phyloP scores from a whole-genome alignment of 2,329 filamentous ascomycete genomes.

The Achaetomium macrosporum region DNA sequence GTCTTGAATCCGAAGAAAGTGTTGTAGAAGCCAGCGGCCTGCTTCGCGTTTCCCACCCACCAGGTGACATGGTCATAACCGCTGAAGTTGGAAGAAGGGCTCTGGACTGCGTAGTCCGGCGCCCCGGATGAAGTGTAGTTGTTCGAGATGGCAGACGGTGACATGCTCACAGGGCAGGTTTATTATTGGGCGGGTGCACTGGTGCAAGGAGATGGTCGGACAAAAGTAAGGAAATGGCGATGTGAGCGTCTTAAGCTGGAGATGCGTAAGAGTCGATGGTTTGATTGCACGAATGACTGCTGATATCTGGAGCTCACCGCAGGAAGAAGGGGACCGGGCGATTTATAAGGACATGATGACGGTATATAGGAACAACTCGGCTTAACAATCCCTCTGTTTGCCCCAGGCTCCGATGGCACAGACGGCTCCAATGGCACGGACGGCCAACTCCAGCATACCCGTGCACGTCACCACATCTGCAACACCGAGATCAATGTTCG shows the following conservation, averaged over 20 bases:
- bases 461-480: slow-evolving; percentile 13
- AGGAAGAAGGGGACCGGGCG: neutral
- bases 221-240: too few relatives aligned
- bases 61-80: slow-evolving; percentile 92
- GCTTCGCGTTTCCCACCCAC: slow-evolving; percentile 97
- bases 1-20: slow-evolving; percentile 79
- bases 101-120: slow-evolving; percentile 50
- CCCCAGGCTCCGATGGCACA: slow-evolving; percentile 7
- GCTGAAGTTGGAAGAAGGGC: slow-evolving; percentile 53
- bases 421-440: too few relatives aligned
- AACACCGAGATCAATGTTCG: neutral
- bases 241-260: too few relatives aligned
- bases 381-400: slow-evolving; percentile 17
- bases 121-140: slow-evolving; percentile 38
- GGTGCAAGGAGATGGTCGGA: neutral
- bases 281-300: neutral
- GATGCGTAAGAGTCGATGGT: neutral
- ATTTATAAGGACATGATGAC: slow-evolving; percentile 13
- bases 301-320: neutral
- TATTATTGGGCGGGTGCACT: neutral
- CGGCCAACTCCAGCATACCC: neutral
- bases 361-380: slow-evolving; percentile 7
- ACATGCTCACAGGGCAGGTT: slow-evolving; percentile 40
- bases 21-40: slow-evolving; percentile 84
- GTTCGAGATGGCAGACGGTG: slow-evolving; percentile 52